Base-by-base conservation (phyloP, 495 filamentous ascomycete genomes). In the Symbiotaphrina buchneri region DNA sequence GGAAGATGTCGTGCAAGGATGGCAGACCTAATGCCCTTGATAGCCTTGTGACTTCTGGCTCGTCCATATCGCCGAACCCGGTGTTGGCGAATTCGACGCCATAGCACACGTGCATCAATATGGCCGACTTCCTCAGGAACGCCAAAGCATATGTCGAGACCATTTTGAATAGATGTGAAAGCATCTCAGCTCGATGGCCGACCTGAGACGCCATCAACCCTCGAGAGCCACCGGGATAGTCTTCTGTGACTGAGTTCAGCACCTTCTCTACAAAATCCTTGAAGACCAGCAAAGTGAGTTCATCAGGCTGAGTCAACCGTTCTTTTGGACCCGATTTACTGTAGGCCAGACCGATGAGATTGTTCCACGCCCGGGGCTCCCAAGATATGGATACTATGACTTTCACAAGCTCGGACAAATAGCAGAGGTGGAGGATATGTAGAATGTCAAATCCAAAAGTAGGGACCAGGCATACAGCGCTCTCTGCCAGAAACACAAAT, bases 371-470 rank as follows among this genome's bases (percentile, higher is more conserved):
- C 3, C 15, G 11, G 6, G 27, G 34, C 10, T 35, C 21, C 8
- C 26, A 15, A 18, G 27, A 23, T 21, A 18, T 20, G 7, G 35
- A 18, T 6, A 38, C 21, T 25, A 63, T 53, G 3, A 81, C 75
- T 51, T 91, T 87, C 26, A 83, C 70, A 26, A 95, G 66, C 51
- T 99, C 85, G 18, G 80, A 79, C 22, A 90, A 60, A 44, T 91
- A 94, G 55, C 87, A 95, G 34, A 94, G 62, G 8, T 76, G 76
- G 18, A 95, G 53, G 10, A 95, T 42, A 51, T 92, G 79, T 36
- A 75, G 66, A 19, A 90, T 68, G 31, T 92, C 72, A 29, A 90
- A 59, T 27, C 65, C 48, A 7, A 81, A 63, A 11, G 74, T 68
- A 14, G 80, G 73, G 15, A 69, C 63, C 23, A 92, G 55, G 36